Evolutionary conservation across 2,329 filamentous ascomycete genomes (phyloP).

Genomic region (Thermoascus crustaceus): DNA sequence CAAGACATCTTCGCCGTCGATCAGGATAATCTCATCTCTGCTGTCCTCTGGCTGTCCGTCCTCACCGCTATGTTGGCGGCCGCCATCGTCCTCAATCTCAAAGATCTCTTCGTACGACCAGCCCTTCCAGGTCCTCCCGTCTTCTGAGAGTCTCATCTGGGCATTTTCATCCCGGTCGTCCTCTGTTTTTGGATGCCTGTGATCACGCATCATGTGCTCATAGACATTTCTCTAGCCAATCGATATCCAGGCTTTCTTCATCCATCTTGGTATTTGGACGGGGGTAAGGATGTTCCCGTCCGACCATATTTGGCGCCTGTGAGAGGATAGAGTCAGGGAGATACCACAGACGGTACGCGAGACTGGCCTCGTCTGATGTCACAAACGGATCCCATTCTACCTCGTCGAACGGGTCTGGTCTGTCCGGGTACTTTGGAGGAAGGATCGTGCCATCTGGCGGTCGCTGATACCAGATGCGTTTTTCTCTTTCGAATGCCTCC

Average conservation of each 20-base stretch:
- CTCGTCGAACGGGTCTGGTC: constrained; percentile 19
- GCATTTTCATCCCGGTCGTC: constrained; percentile 9
- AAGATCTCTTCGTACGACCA: constrained; percentile 15
- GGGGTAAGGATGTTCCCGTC: constrained; percentile 6
- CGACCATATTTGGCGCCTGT: constrained; percentile 5
- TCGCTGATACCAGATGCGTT: constrained; percentile 1
- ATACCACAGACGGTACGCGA: constrained; percentile 22
- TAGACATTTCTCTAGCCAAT: constrained; percentile 25
- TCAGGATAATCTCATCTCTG: constrained; percentile 2
- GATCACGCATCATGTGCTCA: constrained; percentile 19
- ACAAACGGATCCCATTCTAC: constrained; percentile 19
- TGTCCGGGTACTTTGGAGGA: constrained; percentile 15
- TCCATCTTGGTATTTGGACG: constrained; percentile 3
- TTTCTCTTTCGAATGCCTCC: too few species aligned
- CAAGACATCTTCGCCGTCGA: constrained; percentile 11
- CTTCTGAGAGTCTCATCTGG: constrained; percentile 5
- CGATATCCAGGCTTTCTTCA: constrained; percentile 4
- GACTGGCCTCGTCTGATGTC: constrained; percentile 13
- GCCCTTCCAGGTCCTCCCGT: constrained; percentile 6
- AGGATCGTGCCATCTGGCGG: constrained; percentile 4
- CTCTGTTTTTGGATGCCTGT: constrained; percentile 11
- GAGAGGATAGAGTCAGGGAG: constrained; percentile 16
- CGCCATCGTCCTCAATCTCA: constrained; percentile 1
- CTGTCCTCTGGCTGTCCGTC: too few species aligned
- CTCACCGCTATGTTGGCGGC: too few species aligned